These are phyloP conservation scores for Striga hermonthica DNA, from an alignment of 305 asterid genomes.

Conservation along the genomic window DNA sequence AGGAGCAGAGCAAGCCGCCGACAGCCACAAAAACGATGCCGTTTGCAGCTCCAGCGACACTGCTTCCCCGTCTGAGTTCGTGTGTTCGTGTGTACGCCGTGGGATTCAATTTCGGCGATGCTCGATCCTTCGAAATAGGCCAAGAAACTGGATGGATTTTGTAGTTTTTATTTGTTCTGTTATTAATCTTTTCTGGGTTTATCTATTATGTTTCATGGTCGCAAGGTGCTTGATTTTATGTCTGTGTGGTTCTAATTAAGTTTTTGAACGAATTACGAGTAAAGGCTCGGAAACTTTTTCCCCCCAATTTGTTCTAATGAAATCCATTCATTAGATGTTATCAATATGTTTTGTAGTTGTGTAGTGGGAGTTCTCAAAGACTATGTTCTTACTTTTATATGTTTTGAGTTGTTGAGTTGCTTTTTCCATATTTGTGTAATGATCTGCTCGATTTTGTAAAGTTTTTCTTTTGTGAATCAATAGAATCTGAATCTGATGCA, in stretches of 20 bases:
- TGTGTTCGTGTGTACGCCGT: constrained; percentile 80
- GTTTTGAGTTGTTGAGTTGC: background rate
- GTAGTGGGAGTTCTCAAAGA: too few relatives aligned
- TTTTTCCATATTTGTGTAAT: constrained; percentile 3
- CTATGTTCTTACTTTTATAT: background rate
- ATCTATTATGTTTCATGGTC: background rate
- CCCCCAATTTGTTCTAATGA: background rate
- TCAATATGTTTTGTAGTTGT: too few relatives aligned
- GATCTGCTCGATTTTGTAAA: constrained; percentile 22
- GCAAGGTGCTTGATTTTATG: constrained; percentile 25
- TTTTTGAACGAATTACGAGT: constrained; percentile 13
- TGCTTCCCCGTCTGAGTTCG: constrained; percentile 52
- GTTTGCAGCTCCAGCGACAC: constrained; percentile 30
- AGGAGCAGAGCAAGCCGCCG: constrained; percentile 37
- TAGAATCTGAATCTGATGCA: background rate
- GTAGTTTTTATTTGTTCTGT: background rate
- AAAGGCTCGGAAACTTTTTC: background rate
- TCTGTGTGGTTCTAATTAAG: constrained; percentile 5
- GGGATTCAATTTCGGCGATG: constrained; percentile 97
- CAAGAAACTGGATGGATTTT: constrained; percentile 53
- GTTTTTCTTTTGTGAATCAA: constrained; percentile 1
- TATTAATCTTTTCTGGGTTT: background rate
- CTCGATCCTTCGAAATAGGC: constrained; percentile 97
- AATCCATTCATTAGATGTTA: too few relatives aligned
- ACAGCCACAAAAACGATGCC: constrained; percentile 36